phyloP scores from a whole-genome alignment of 2,329 filamentous ascomycete genomes.

The Didymella sp. region DNA sequence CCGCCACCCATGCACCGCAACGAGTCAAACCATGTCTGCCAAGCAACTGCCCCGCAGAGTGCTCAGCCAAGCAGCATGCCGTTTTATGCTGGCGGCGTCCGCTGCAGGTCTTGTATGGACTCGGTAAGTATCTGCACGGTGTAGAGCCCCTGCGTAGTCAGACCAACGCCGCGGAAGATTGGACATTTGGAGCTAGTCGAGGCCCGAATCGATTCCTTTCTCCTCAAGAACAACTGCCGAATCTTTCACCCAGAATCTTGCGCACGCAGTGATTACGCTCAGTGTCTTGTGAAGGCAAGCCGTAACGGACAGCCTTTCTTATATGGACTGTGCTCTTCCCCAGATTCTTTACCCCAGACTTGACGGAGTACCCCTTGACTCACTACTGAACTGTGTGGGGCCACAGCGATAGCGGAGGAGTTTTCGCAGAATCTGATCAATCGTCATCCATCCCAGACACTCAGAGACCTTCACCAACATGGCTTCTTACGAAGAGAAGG shows the following conservation, averaged over 20 bases:
- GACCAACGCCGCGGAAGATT: slow-evolving; percentile 4
- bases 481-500: slow-evolving; percentile 12
- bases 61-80: slow-evolving; percentile 27
- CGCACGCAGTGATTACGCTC: slow-evolving; percentile 18
- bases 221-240: slow-evolving; percentile 41
- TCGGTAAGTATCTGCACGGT: slow-evolving; percentile 33
- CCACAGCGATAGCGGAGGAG: slow-evolving; percentile 15
- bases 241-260: slow-evolving; percentile 24
- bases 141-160: slow-evolving; percentile 24
- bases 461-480: background rate
- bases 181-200: slow-evolving; percentile 27
- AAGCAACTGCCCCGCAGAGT: slow-evolving; percentile 42
- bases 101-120: slow-evolving; percentile 30
- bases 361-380: slow-evolving; percentile 17
- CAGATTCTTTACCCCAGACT: slow-evolving; percentile 38
- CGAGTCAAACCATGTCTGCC: slow-evolving; percentile 36
- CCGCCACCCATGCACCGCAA: slow-evolving; percentile 27
- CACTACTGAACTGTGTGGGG: slow-evolving; percentile 25
- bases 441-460: background rate
- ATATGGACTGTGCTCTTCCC: slow-evolving; percentile 42
- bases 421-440: slow-evolving; percentile 2
- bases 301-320: slow-evolving; percentile 30
- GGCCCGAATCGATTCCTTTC: slow-evolving; percentile 21
- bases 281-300: slow-evolving; percentile 17
- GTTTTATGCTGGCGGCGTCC: slow-evolving; percentile 26